Evolutionary conservation across 345 rosid species (phyloP).

Genomic region (Ceriops decandra): DNA sequence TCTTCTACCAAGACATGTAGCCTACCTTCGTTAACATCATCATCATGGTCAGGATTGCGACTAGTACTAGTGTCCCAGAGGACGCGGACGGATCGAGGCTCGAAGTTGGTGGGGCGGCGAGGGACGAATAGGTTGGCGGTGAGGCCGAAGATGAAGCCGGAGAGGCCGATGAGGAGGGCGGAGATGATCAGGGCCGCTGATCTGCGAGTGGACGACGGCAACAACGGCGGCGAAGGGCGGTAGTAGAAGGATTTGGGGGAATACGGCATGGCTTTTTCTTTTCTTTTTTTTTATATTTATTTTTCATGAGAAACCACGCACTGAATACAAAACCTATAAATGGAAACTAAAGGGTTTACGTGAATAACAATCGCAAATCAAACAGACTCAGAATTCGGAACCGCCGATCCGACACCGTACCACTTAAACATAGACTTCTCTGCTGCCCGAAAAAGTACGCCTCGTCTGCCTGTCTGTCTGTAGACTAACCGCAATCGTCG

Average conservation of each 20-base stretch:
- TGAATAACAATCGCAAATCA: no score
- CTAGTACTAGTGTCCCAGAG: constrained; percentile 48
- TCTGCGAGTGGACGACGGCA: constrained; percentile 32
- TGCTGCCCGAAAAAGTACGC: no score
- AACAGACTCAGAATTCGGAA: no score
- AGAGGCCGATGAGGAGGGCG: constrained; percentile 53
- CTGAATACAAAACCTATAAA: no score
- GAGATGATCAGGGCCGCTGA: constrained; percentile 43
- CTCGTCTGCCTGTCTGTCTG: no score
- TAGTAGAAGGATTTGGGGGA: constrained; percentile 62
- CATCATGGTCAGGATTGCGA: constrained; percentile 3
- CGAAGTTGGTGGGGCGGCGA: constrained; percentile 16
- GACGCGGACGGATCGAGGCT: constrained; percentile 56
- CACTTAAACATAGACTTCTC: no score
- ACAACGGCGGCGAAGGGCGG: constrained; percentile 28
- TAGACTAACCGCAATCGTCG: no score
- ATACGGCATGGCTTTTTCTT: constrained; percentile 46
- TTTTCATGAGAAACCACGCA: no score
- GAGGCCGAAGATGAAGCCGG: constrained; percentile 64
- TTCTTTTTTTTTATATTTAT: background rate
- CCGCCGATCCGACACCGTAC: no score
- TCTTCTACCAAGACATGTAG: background rate
- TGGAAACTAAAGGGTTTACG: no score
- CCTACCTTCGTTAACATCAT: background rate
- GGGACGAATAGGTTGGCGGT: constrained; percentile 27